These are phyloP conservation scores for Ganoderma meredithae DNA, from an alignment of 1,284 basidiomycete genomes.

Conservation along the genomic window DNA sequence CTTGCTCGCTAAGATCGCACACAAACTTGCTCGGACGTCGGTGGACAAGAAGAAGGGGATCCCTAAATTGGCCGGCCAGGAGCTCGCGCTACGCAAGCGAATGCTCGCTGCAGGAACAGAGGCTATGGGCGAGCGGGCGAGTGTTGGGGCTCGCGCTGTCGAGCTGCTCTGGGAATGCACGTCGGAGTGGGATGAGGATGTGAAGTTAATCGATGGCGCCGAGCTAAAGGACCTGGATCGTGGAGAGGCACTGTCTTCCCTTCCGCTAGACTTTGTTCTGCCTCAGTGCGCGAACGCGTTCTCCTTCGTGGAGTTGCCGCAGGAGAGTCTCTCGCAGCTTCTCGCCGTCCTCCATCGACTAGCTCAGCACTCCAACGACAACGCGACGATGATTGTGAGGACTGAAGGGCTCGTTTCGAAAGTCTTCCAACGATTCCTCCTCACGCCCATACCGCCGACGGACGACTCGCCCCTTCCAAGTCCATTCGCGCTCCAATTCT, in stretches of 20 bases:
- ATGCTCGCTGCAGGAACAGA: constrained; percentile 72
- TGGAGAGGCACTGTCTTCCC: constrained; percentile 43
- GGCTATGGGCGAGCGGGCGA: constrained; percentile 71
- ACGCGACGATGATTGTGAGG: constrained; percentile 61
- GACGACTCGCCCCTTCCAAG: constrained; percentile 49
- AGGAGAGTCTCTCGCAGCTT: constrained; percentile 62
- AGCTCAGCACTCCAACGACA: constrained; percentile 60
- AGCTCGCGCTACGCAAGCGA: constrained; percentile 57
- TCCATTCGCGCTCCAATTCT: constrained; percentile 63
- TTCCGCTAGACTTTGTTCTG: constrained; percentile 64
- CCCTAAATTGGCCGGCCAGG: constrained; percentile 52
- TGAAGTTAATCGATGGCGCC: constrained; percentile 53
- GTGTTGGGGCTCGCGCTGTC: constrained; percentile 69
- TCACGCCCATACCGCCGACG: constrained; percentile 54
- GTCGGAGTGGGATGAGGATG: constrained; percentile 62
- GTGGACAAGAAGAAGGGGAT: constrained; percentile 38
- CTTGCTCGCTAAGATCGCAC: constrained; percentile 70
- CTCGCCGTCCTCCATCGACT: constrained; percentile 70
- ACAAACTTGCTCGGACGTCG: constrained; percentile 46
- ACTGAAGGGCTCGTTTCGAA: constrained; percentile 62
- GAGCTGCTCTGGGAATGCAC: constrained; percentile 77
- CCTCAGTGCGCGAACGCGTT: constrained; percentile 54
- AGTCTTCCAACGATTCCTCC: constrained; percentile 63
- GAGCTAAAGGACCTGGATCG: constrained; percentile 51
- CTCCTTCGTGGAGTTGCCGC: constrained; percentile 51